phyloP scores from a whole-genome alignment of 2,329 filamentous ascomycete species.

The Penicillium sp. region DNA sequence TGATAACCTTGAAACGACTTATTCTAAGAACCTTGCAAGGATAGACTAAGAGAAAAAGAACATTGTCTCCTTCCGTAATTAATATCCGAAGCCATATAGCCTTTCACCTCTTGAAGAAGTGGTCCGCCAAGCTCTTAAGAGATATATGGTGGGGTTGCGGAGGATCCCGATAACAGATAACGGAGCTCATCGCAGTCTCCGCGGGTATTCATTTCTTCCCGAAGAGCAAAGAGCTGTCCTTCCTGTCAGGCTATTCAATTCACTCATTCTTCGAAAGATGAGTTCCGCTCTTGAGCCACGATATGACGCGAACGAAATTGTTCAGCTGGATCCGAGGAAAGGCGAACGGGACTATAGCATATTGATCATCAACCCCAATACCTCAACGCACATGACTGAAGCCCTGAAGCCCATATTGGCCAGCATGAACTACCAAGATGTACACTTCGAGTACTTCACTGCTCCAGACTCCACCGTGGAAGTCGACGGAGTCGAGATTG shows the following conservation, averaged over 20 bases:
- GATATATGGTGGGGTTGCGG: constrained; percentile 15
- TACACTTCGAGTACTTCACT: constrained; percentile 35
- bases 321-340: constrained; percentile 3
- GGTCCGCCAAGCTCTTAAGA: background rate
- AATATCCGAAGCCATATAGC: background rate
- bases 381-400: constrained; percentile 38
- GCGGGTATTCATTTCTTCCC: constrained; percentile 1
- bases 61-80: background rate
- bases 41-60: background rate
- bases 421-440: constrained; percentile 29
- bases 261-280: background rate
- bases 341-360: constrained; percentile 22
- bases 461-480: constrained; percentile 27
- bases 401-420: constrained; percentile 35
- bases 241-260: too few species aligned
- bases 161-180: constrained; percentile 15
- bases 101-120: background rate
- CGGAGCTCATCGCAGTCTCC: constrained; percentile 3
- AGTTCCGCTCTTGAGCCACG: background rate
- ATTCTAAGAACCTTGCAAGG: background rate
- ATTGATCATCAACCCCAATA: constrained; percentile 42
- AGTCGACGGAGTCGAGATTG: constrained; percentile 24
- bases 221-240: background rate
- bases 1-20: background rate
- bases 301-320: background rate